Evolutionary conservation across 2,329 filamentous ascomycete species (phyloP).

Genomic region (Fusarium redolens): DNA sequence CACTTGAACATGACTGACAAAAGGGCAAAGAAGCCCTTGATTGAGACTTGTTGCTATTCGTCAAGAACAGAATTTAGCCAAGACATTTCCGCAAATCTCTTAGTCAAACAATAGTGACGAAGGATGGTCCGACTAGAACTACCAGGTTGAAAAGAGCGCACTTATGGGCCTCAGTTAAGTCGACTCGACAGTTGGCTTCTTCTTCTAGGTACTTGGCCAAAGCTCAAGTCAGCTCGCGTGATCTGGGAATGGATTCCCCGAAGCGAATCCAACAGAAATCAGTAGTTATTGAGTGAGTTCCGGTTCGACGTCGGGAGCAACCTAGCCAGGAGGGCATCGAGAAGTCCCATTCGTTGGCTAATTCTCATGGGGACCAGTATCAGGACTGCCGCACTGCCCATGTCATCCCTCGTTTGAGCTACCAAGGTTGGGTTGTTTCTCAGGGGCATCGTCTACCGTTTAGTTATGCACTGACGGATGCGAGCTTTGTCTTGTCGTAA

Average conservation of each 20-base stretch:
- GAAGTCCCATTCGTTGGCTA: neutral
- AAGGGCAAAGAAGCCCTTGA: too few relatives aligned
- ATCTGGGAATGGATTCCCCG: neutral
- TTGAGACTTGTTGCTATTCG: neutral
- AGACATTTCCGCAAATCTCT: constrained; percentile 5
- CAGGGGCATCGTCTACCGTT: neutral
- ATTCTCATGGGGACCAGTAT: neutral
- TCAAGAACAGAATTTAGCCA: constrained; percentile 11
- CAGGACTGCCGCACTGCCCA: neutral
- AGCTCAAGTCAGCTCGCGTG: constrained; percentile 15
- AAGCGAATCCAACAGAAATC: neutral
- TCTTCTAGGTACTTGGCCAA: neutral
- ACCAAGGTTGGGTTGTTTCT: neutral
- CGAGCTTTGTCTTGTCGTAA: neutral
- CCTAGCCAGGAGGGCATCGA: neutral
- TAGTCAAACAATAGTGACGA: constrained; percentile 12
- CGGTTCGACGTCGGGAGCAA: neutral
- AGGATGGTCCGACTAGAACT: constrained; percentile 22
- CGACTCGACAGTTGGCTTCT: neutral
- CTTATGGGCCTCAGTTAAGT: constrained; percentile 6
- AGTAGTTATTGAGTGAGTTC: constrained; percentile 10
- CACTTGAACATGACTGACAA: neutral
- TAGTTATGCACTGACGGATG: neutral
- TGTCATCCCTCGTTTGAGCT: neutral
- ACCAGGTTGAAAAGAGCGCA: constrained; percentile 10